Evolutionary conservation across 495 filamentous ascomycete genomes (phyloP), one percentile per base, ranked within the genome.

Genomic region (Aspergillus egyptiacus): DNA sequence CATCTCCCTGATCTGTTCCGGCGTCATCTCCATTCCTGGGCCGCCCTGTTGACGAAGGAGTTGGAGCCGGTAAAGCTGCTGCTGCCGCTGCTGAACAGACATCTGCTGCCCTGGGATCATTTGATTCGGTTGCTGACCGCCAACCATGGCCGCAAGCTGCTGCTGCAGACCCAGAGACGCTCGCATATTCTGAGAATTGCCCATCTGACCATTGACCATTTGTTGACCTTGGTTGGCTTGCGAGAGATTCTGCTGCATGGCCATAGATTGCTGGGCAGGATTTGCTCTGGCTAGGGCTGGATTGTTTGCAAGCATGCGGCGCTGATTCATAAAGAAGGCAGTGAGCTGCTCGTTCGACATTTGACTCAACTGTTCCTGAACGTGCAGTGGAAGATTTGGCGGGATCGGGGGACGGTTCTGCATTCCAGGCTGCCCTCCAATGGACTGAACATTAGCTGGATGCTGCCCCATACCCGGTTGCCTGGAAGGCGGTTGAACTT

Each of bases 1-100:
- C 75, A 78, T 78, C n/a, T 72, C 63, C 43, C 62, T 65, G 19
- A 51, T 48, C 53, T 77, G 70, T 0, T 74, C 67, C 0, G 62
- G 58, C 13, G 62, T 75, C 64, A 78, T 68, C 25, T 69, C 69
- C 31, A 68, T 50, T 11, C 53, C 67, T 38, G 41, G 17, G 5
- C 52, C 70, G 50, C 55, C 75, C 55, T 69, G 70, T 50, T 67
- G 62, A 7, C 66, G 70, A 46, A 70, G 57, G 5, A 68, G 44
- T 25, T 72, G 65, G 11, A 67, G 54, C 49, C 66, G 62, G 15
- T 63, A 59, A 18, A 65, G 56, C 8, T 60, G 64, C 35, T 61
- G 55, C 32, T 62, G 55, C 14, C 60, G 66, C 34, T 68, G 69
- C 48, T 68, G 67, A 13, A 53, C 57, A 8, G 65, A 61, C 61